phyloP scores from a whole-genome alignment of 192 early-diverging fungal species.

The Coemansia sp. region DNA sequence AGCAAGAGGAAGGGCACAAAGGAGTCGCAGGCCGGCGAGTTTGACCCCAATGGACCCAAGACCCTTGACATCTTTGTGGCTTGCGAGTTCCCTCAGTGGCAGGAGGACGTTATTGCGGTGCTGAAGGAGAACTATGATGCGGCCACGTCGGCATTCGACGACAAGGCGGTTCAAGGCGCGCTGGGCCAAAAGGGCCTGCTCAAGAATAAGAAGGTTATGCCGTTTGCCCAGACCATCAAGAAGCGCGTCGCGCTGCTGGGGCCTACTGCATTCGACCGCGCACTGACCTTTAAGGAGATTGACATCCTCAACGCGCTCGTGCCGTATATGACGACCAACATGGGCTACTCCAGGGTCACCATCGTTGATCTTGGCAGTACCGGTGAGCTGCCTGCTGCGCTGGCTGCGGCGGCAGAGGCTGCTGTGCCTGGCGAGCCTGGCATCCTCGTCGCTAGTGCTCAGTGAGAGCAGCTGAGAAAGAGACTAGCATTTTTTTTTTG shows the following conservation, averaged over 20 bases:
- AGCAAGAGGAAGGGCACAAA: slow-evolving; percentile 84
- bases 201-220: slow-evolving; percentile 98
- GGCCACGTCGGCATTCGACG: slow-evolving; percentile 65
- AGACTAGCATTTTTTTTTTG: no score
- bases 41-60: slow-evolving; percentile 67
- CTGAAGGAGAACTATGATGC: slow-evolving; percentile 64
- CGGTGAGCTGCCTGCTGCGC: slow-evolving; percentile 27
- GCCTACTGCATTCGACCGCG: slow-evolving; percentile 74
- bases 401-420: slow-evolving; percentile 29
- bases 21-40: slow-evolving; percentile 51
- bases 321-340: slow-evolving; percentile 61
- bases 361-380: slow-evolving; percentile 55
- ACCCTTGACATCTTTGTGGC: slow-evolving; percentile 82
- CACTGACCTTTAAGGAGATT: slow-evolving; percentile 81
- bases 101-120: slow-evolving; percentile 68
- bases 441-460: slow-evolving; percentile 36
- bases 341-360: slow-evolving; percentile 61
- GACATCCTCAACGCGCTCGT: slow-evolving; percentile 61
- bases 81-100: slow-evolving; percentile 90
- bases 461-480: no score
- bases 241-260: slow-evolving; percentile 75
- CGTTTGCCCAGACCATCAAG: slow-evolving; percentile 91
- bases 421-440: slow-evolving; percentile 54
- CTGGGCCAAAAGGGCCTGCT: slow-evolving; percentile 73
- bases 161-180: slow-evolving; percentile 70